Base-by-base conservation (phyloP, 2,329 filamentous ascomycete species). In the Gremmenia infestans region DNA sequence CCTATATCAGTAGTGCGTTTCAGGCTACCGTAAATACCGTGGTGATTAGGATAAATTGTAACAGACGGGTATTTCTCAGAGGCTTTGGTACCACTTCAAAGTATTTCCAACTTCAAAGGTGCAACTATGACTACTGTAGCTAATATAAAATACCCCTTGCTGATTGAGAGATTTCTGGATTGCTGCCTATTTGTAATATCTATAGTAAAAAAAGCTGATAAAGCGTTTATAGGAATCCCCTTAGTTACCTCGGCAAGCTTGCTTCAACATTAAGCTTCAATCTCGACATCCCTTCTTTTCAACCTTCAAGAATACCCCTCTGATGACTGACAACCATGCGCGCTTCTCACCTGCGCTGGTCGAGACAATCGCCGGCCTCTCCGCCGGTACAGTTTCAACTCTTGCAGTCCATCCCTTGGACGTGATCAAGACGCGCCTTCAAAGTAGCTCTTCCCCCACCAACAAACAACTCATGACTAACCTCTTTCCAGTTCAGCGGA, bases 401-500 rank as follows among this genome's bases (percentile, higher is more conserved):
- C 79, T 97, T 49, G 86, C 85, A 55, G 88, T 94, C 52, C 93
- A 97, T 71, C 94, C 94, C 35, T 83, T 99, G 58, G 94, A 99
- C 74, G 86, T 99, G 61, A 86, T 97, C 71, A 99, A 99, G 79
- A 97, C 93, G 59, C 88, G 94, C 61, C 85, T 99, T 70, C 94
- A 99, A 76, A 86, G 89, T 91, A 76, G 56, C 48, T 50, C 76
- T 69, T 40, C 22, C 47, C 48, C 25, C 37, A 28, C 36, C 55
- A 54, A 28, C 36, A 22, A 28, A 32, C 32, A 9, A 15, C 12
- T n/a, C 36, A n/a, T 32, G 48, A 50, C 57, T 61, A 58, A 63
- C 50, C 17, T 22, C 9, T 17, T 46, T 1, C 43, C 22, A 82
- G 81, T 85, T 63, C 76, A 82, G 63, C 78, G 79, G 57, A 78